These are phyloP conservation scores for Pythium utonaiense DNA, from an alignment of 352 stramenopile genomes.

Conservation along the genomic window DNA sequence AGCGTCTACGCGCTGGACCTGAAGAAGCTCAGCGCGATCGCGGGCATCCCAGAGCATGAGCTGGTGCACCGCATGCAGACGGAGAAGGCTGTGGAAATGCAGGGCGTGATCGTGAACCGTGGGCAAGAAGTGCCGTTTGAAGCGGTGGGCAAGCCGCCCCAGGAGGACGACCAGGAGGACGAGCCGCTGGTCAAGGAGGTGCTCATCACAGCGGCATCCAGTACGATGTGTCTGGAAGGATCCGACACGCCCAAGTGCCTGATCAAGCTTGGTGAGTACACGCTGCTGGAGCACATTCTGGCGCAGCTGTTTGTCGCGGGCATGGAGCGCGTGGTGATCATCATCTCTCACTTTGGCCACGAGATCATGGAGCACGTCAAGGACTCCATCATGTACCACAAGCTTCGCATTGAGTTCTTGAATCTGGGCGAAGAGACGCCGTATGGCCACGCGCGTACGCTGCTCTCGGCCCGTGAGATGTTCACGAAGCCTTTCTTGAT, in stretches of 20 bases:
- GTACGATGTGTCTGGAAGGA: constrained; percentile 72
- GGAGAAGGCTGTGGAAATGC: constrained; percentile 74
- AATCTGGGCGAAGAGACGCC: constrained; percentile 77
- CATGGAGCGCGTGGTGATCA: constrained; percentile 82
- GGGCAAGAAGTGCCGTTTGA: constrained; percentile 79
- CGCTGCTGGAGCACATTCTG: constrained; percentile 78
- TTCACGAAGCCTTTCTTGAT: constrained; percentile 83
- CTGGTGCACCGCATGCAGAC: constrained; percentile 72
- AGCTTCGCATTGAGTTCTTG: constrained; percentile 81
- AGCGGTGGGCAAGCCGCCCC: constrained; percentile 51
- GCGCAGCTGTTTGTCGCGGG: constrained; percentile 77
- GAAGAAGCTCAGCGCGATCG: constrained; percentile 59
- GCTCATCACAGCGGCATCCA: constrained; percentile 74
- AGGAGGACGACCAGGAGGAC: constrained; percentile 9
- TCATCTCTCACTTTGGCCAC: constrained; percentile 77
- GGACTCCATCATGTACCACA: constrained; percentile 63
- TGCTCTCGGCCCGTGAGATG: constrained; percentile 74
- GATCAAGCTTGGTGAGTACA: constrained; percentile 69
- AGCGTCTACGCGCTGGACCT: constrained; percentile 74
- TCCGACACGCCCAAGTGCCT: constrained; percentile 82
- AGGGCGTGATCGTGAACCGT: constrained; percentile 74
- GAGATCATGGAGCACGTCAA: constrained; percentile 83
- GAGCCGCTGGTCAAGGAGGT: constrained; percentile 57
- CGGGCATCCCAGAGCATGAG: constrained; percentile 58
- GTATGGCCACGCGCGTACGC: constrained; percentile 67